Evolutionary conservation across 2,329 filamentous ascomycete species (phyloP), one percentile per base, ranked within the genome.

Genomic region (Cladophialophora psammophila): DNA sequence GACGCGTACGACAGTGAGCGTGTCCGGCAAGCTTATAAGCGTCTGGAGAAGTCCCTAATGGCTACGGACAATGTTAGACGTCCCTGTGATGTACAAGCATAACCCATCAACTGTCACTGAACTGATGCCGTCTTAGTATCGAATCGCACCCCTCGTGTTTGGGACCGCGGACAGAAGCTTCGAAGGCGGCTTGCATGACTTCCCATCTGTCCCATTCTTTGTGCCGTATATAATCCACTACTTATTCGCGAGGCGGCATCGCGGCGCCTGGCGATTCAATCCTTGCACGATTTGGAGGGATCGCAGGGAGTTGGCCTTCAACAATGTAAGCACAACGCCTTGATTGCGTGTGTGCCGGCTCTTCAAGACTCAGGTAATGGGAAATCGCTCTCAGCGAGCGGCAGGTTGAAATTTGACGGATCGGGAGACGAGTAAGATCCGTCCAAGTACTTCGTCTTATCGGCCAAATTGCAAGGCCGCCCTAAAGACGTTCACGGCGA

Each of bases 201-300:
- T 77, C 62, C 76, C 78, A 4, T 60, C 73, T 57, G 72, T 78
- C n/a, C 77, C 78, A 2, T 75, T 76, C 68, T 76, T 78, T 65
- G 72, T 79, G 55, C 76, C 75, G 31, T 78, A 74, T 45, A 60
- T 78, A 45, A 76, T 78, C 64, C 72, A 78, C 36, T 76, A 76
- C 62, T 67, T 71, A 42, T 79, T 76, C 71, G 74, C 55, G 13
- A 69, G 73, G 61, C 64, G 65, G 55, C 54, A 78, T 72, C 71
- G 71, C 50, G 75, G 76, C 6, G 75, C 74, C 54, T 79, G 78
- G 78, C 65, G 74, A 40, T 79, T 78, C 65, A 76, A 77, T 72
- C 77, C 78, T 32, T 77, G 75, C 60, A 75, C 74, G 38, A 69
- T 73, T 12, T 77, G 74, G 74, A 74, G 77, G 8, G 54, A 64